Percentiles rank a stretch among this genome's conserved stretches.
These are phyloP conservation scores for Rhypophila decipiens DNA, from an alignment of 495 filamentous ascomycete species.

Conservation along the genomic window DNA sequence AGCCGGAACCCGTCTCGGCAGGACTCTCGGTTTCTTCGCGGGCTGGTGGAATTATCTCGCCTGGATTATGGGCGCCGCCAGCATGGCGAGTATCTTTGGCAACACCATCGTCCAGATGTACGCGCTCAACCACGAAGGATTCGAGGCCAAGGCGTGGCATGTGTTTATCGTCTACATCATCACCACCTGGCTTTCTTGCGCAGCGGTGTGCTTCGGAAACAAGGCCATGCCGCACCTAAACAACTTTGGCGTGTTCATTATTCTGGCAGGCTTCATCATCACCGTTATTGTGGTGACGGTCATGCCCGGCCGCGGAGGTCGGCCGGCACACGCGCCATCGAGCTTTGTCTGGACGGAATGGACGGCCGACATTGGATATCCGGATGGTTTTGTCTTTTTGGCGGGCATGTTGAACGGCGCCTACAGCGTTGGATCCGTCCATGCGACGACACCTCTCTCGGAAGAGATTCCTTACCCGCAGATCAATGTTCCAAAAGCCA, in stretches of 20 bases:
- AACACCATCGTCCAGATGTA: constrained; percentile 1
- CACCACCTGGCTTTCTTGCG: not conserved
- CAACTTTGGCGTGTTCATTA: not conserved
- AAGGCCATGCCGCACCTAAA: not conserved
- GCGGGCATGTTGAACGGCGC: not conserved
- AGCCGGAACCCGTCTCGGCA: not conserved
- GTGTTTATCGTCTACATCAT: not conserved
- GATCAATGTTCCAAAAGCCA: not conserved
- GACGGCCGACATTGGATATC: not conserved
- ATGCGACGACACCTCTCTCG: not conserved
- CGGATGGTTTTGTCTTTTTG: not conserved
- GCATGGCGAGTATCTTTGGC: not conserved
- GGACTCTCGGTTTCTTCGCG: not conserved
- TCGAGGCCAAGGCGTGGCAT: not conserved
- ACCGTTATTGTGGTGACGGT: not conserved
- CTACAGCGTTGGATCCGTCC: not conserved
- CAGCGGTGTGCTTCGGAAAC: not conserved
- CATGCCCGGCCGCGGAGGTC: not conserved
- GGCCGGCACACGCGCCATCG: not conserved
- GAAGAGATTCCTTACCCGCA: not conserved
- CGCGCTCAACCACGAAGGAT: not conserved
- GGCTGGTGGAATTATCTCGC: not conserved
- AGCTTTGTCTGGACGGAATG: not conserved
- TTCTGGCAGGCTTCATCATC: not conserved
- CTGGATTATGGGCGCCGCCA: not conserved